Conservation (phyloP, 176 grass and related monocot species). For the Calamus simplicifolius region DNA sequence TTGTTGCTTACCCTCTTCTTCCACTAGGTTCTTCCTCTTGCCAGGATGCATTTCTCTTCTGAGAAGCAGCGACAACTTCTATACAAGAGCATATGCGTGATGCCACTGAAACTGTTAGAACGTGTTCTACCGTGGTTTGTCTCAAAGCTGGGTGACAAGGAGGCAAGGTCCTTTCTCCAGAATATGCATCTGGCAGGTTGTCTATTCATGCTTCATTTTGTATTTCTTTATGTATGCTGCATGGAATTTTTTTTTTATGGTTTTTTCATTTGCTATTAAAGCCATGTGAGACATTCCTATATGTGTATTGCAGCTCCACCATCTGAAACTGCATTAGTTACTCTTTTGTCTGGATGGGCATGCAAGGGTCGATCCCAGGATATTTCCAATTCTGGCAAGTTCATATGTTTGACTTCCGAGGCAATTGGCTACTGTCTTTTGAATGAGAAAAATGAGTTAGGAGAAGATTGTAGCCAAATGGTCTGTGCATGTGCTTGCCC, state of each 20-base stretch:
- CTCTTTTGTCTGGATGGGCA: conserved; percentile 78
- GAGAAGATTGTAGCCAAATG: conserved; percentile 17
- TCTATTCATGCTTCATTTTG: not conserved
- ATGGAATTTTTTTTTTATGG: not conserved
- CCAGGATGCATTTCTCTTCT: conserved; percentile 49
- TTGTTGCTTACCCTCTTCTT: too few species aligned
- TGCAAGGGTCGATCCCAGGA: conserved; percentile 57
- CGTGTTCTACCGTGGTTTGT: conserved; percentile 71
- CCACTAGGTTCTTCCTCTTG: conserved; percentile 72
- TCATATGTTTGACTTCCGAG: conserved; percentile 38
- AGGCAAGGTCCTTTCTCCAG: conserved; percentile 63
- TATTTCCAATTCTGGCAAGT: conserved; percentile 40
- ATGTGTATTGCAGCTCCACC: conserved; percentile 51
- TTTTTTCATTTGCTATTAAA: too few species aligned
- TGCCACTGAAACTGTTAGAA: conserved; percentile 80
- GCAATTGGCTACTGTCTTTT: conserved; percentile 2
- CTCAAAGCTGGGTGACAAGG: conserved; percentile 43
- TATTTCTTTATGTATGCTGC: not conserved
- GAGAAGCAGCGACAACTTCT: conserved; percentile 68
- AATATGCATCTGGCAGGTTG: conserved; percentile 72
- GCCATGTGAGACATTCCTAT: not conserved
- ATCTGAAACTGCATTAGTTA: conserved; percentile 65
- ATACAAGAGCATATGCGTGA: conserved; percentile 57
- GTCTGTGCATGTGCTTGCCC: conserved; percentile 25
- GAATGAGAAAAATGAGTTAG: conserved; percentile 18